Evolutionary conservation across 73 alveolate genomes (phyloP).

Genomic region (Paramecium octaurelia): DNA sequence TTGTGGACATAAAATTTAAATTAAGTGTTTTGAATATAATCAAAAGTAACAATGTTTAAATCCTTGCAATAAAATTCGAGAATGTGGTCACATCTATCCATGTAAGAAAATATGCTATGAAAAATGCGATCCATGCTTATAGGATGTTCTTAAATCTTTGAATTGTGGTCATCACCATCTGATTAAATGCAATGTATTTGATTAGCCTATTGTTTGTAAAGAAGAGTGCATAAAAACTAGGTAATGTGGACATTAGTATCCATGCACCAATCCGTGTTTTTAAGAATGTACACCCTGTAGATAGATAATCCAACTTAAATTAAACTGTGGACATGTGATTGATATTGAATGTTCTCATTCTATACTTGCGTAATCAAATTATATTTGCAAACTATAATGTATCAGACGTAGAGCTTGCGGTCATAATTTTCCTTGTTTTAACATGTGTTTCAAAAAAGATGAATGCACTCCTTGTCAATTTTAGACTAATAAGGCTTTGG

Average conservation of each 20-base stretch:
- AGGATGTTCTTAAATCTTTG: neutral
- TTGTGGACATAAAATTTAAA: neutral
- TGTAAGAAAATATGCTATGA: neutral
- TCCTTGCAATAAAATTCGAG: neutral
- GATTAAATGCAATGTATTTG: neutral
- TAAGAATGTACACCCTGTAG: neutral
- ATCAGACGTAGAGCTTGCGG: neutral
- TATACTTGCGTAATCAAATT: neutral
- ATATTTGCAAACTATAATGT: neutral
- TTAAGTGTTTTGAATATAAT: neutral
- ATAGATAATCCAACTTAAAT: neutral
- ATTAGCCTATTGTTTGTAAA: neutral
- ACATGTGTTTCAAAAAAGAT: neutral
- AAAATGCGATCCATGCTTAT: neutral
- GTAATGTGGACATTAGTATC: neutral
- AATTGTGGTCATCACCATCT: neutral
- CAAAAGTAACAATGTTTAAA: neutral
- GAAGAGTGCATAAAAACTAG: neutral
- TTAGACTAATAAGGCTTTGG: neutral
- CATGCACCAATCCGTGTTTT: neutral
- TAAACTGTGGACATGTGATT: neutral
- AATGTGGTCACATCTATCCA: neutral
- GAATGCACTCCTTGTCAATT: neutral
- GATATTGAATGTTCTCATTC: neutral
- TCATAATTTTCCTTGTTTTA: neutral